Evolutionary conservation across 345 rosid species (phyloP).

Genomic region (Isatis tinctoria): DNA sequence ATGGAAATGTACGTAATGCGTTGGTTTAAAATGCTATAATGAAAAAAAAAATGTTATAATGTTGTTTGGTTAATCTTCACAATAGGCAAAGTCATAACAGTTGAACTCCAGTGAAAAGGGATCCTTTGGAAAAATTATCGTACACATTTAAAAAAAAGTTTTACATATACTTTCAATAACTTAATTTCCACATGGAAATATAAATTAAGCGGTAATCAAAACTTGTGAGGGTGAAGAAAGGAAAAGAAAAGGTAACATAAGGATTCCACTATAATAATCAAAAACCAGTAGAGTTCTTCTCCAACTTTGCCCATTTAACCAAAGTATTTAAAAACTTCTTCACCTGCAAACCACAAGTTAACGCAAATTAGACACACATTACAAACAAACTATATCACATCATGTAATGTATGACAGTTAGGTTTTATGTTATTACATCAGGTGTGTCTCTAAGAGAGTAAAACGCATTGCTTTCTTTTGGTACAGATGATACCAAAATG

Average conservation of each 20-base stretch:
- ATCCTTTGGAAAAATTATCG: not conserved
- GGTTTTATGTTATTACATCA: slow-evolving; percentile 39
- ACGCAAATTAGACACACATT: not conserved
- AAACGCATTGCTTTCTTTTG: slow-evolving; percentile 70
- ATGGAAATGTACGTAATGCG: no score
- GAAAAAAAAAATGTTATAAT: no score
- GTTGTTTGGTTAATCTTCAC: no score
- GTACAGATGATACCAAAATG: slow-evolving; percentile 67
- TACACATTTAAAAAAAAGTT: not conserved
- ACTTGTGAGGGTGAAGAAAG: not conserved
- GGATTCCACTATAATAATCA: not conserved
- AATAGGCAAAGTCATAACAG: not conserved
- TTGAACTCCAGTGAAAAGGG: not conserved
- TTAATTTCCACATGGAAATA: not conserved
- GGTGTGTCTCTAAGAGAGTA: slow-evolving; percentile 74
- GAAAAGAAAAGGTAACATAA: not conserved
- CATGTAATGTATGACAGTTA: not conserved
- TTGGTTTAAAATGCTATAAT: no score
- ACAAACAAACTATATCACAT: not conserved
- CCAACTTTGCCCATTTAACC: slow-evolving; percentile 58
- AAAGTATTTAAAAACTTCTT: slow-evolving; percentile 64
- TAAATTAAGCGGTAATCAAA: not conserved
- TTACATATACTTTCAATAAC: not conserved
- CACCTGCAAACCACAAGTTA: slow-evolving; percentile 44
- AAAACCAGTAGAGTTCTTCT: slow-evolving; percentile 9